Evolutionary conservation across 129 eudicot genomes (phyloP), one percentile per base, ranked within the genome.

Genomic region (Silybum marianum): DNA sequence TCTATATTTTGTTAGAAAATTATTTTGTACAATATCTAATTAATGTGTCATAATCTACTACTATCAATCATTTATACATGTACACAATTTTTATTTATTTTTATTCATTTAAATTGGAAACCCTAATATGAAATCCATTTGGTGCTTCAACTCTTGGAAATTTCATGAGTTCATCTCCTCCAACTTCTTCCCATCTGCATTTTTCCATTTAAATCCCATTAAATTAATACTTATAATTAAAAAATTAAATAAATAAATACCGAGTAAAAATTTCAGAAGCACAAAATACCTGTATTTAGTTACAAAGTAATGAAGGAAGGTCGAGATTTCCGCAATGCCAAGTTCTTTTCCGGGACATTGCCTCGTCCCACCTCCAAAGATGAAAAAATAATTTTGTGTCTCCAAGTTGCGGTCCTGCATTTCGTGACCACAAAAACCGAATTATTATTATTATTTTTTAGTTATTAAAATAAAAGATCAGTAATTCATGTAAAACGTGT

Each of bases 81-180:
- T 66, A 23, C 86, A 74, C 63, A 42, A 46, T 30, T 36, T 58
- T 67, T 23, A 32, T 62, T 65, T 90, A n/a, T 26, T n/a, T 42
- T 42, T 63, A 76, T 68, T 62, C 60, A 82, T 79, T 78, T 90
- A 80, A 76, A 75, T 85, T n/a, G 7, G 95, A 91, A 85, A 96
- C 95, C 82, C 90, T 90, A 81, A 96, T 78, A 32, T 81, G 93
- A 16, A 96, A 87, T 66, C 99, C 99, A 77, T 96, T 93, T 65
- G 98, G 98, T 72, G 99, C 97, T 85, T 96, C 95, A 39, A 96
- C 99, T 85, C 99, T 93, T 42, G 99, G 99, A 83, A 96, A 93
- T 73, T 91, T 85, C 92, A 93, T 91, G 71, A 96, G 86, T 80
- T 93, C 86, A 71, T 96, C 90, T 78, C 98, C 98, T 68, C 92